Conservation (phyloP, 2,329 filamentous ascomycete genomes). For the Laburnicola sp. region DNA sequence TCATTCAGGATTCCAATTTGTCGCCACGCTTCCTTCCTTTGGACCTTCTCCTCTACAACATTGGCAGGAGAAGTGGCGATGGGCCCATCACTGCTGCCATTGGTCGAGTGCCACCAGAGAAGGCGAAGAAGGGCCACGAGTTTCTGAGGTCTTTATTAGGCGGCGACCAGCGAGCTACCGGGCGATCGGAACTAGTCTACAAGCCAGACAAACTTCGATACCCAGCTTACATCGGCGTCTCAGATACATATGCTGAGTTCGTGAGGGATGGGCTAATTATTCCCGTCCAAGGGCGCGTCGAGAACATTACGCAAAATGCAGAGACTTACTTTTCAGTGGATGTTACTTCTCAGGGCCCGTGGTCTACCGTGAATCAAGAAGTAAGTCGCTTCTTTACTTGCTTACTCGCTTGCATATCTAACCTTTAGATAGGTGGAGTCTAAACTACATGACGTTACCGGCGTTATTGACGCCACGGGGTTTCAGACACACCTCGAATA, state of each 20-base stretch:
- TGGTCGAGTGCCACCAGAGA: conserved; percentile 64
- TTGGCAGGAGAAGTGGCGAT: conserved; percentile 61
- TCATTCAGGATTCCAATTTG: conserved; percentile 41
- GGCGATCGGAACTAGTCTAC: conserved; percentile 43
- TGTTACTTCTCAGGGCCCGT: conserved; percentile 7
- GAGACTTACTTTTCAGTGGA: conserved; percentile 18
- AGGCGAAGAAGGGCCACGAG: conserved; percentile 58
- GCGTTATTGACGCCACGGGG: conserved; percentile 74
- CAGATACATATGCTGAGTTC: conserved; percentile 73
- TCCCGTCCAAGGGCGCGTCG: conserved; percentile 45
- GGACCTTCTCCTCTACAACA: conserved; percentile 73
- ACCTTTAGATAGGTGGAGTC: conserved; percentile 9
- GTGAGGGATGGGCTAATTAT: conserved; percentile 63
- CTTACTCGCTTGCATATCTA: conserved; percentile 6
- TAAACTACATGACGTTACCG: conserved; percentile 42
- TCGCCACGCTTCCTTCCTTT: conserved; percentile 68
- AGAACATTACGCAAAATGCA: conserved; percentile 19
- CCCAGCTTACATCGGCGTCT: conserved; percentile 70
- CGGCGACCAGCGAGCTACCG: conserved; percentile 49
- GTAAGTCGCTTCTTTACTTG: conserved; percentile 6
- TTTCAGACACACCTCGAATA: conserved; percentile 69
- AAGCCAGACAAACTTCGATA: conserved; percentile 49
- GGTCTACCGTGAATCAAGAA: conserved; percentile 3
- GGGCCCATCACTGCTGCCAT: conserved; percentile 63
- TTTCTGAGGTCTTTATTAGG: conserved; percentile 52